These are phyloP conservation scores for Lagerstroemia speciosa DNA, from an alignment of 345 rosid genomes.

Conservation along the genomic window DNA sequence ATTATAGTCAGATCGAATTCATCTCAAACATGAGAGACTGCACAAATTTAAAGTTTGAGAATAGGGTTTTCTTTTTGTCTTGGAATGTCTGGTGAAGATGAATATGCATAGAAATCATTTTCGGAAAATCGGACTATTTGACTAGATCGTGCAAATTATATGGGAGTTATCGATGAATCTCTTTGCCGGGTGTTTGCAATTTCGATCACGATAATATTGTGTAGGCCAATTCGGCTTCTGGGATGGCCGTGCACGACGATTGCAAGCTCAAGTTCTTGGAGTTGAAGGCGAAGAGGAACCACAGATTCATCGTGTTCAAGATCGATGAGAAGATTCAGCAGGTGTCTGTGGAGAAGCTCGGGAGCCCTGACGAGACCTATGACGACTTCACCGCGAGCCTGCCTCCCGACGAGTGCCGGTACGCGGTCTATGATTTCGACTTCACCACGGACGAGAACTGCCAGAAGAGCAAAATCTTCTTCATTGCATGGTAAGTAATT, in stretches of 20 bases:
- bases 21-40: background rate
- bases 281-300: constrained; percentile 56
- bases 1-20: background rate
- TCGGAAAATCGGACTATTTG: background rate
- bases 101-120: no score
- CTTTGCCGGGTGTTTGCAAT: background rate
- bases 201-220: background rate
- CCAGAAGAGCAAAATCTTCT: constrained; percentile 71
- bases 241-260: constrained; percentile 65
- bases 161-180: background rate
- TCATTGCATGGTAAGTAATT: constrained; percentile 50
- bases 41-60: background rate
- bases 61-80: background rate
- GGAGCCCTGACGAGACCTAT: constrained; percentile 45
- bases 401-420: constrained; percentile 57
- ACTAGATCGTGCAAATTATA: no score
- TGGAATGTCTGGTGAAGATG: no score
- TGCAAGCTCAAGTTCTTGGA: constrained; percentile 70
- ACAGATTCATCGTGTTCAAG: constrained; percentile 54
- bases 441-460: constrained; percentile 55
- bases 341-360: constrained; percentile 48
- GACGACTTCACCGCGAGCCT: constrained; percentile 43
- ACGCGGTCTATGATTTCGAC: constrained; percentile 42
- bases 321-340: constrained; percentile 58
- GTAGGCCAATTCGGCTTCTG: constrained; percentile 64